These are phyloP conservation scores for Buddleja alternifolia DNA, from an alignment of 257 asterid species.

Conservation along the genomic window DNA sequence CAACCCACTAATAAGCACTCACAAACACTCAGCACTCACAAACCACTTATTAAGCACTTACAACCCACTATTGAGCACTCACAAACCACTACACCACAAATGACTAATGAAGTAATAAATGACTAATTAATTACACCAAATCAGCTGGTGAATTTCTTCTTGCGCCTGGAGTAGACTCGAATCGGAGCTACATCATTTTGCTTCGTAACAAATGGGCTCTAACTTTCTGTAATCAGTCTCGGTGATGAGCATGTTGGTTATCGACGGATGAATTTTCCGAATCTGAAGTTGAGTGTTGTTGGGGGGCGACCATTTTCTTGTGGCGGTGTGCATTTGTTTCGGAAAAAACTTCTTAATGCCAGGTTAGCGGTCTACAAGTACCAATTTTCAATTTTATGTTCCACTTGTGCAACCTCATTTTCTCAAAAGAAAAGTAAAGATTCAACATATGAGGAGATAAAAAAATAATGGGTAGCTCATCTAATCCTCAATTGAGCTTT, in stretches of 20 bases:
- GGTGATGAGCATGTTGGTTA: constrained; percentile 93
- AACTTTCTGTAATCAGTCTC: constrained; percentile 54
- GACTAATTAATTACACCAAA: no score
- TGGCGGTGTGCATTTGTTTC: constrained; percentile 66
- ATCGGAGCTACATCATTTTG: no score
- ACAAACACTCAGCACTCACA: no score
- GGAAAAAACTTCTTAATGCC: constrained; percentile 69
- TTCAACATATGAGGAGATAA: neutral
- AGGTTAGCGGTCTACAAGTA: constrained; percentile 47
- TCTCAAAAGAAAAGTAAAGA: constrained; percentile 8
- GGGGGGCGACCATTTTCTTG: constrained; percentile 97
- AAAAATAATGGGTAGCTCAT: neutral
- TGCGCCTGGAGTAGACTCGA: no score
- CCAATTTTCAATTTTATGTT: neutral
- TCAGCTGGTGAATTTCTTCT: no score
- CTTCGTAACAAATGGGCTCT: neutral
- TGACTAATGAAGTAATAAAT: no score
- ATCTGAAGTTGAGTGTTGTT: constrained; percentile 70
- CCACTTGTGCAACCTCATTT: neutral
- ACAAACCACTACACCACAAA: no score
- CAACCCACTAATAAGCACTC: no score
- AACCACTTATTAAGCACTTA: no score
- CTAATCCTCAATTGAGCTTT: neutral
- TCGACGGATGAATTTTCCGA: constrained; percentile 66
- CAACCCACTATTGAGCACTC: no score